Evolutionary conservation across 768 basidiomycete genomes (phyloP), one percentile per base, ranked within the genome.

Genomic region (Pholiota microspora): DNA sequence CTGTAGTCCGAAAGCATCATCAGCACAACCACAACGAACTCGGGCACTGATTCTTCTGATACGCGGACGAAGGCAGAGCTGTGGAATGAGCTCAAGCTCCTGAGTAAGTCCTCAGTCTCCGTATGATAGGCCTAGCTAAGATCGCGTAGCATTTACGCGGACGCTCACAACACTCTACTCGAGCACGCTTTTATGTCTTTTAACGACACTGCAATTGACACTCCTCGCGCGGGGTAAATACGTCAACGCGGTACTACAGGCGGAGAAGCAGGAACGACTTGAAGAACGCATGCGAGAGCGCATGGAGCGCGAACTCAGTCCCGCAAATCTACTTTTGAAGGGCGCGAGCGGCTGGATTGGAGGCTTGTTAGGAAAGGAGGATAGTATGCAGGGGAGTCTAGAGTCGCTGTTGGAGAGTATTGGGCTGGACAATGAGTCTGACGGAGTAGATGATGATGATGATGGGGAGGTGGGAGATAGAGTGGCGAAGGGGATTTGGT

Each of bases 11-110:
- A 73, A 27, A 73, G 74, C 53, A 49, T 64, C 18, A 62, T 59
- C 32, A 73, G 71, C 49, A 57, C 63, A n/a, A 58, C 55, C 13
- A 59, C 56, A 21, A 64, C 69, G 3, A 70, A 69, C 7, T 55
- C 67, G 3, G 38, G 59, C 3, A 68, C 72, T 2, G 69, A 71
- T 8, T 57, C 65, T 12, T 62, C 64, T 13, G 71, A 72, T 23
- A 75, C 70, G 31, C 71, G 80, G 57, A 84, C 81, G n/a, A 94
- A 88, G 66, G 82, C 80, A 1, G 88, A 95, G 62, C 74, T 98
- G 6, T 98, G 96, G 96, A 85, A 86, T 54, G 93, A 97, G 70
- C 81, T 97, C 32, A 98, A 97, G 68, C 81, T 94, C 32, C 83
- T 95, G 28, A 86, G 92, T 88, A 64, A 45, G 81, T 74, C 18